These are phyloP conservation scores for Waltergamsia citrina DNA, from an alignment of 2,329 filamentous ascomycete species.

Conservation along the genomic window DNA sequence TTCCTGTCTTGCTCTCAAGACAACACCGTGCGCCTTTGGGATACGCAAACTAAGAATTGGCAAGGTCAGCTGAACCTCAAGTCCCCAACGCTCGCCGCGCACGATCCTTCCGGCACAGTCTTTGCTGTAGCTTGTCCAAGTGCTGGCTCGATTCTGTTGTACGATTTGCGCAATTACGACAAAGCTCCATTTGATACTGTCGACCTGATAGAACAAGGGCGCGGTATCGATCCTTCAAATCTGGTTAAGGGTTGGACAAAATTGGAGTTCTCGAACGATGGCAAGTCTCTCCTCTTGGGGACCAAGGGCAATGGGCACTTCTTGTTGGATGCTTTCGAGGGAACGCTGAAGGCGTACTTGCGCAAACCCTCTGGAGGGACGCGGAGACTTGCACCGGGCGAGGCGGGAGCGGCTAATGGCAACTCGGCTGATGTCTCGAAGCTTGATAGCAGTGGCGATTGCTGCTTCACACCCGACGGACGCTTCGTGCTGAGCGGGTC, in stretches of 20 bases:
- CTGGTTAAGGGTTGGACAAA: conserved; percentile 71
- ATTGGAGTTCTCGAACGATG: conserved; percentile 93
- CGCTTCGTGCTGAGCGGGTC: conserved; percentile 79
- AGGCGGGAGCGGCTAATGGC: conserved; percentile 26
- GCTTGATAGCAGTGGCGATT: conserved; percentile 61
- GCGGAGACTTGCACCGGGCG: conserved; percentile 42
- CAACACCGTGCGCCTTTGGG: conserved; percentile 87
- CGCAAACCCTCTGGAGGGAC: conserved; percentile 42
- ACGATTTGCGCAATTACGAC: conserved; percentile 89
- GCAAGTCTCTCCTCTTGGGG: conserved; percentile 74
- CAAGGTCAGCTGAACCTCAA: conserved; percentile 74
- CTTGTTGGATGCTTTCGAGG: conserved; percentile 86
- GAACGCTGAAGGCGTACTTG: conserved; percentile 66
- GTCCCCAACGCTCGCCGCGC: conserved; percentile 74
- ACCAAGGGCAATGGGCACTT: conserved; percentile 83
- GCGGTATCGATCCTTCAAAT: conserved; percentile 43
- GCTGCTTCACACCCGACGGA: conserved; percentile 83
- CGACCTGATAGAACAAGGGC: conserved; percentile 56
- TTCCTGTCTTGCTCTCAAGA: conserved; percentile 90
- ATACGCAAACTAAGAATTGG: conserved; percentile 69
- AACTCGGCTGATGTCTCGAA: conserved; percentile 23
- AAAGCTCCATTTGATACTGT: conserved; percentile 83
- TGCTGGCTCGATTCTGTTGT: conserved; percentile 74
- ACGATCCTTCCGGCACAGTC: conserved; percentile 84
- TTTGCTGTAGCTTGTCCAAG: conserved; percentile 82